phyloP scores from a whole-genome alignment of 768 basidiomycete genomes.

The Lactarius evosmus region DNA sequence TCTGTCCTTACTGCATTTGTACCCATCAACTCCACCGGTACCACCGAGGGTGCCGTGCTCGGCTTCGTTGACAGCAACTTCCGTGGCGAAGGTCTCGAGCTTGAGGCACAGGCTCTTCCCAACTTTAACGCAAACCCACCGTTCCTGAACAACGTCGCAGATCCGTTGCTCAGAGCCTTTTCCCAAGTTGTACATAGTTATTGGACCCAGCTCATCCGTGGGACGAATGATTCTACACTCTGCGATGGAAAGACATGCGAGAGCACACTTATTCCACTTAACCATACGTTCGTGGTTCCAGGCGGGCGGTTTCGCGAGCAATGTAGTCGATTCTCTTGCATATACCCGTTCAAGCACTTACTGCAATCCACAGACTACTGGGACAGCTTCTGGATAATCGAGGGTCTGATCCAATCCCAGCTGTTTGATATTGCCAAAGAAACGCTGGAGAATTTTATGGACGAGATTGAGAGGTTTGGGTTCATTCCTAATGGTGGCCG shows the following conservation, averaged over 20 bases:
- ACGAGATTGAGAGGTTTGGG: slow-evolving; percentile 76
- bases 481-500: slow-evolving; percentile 95
- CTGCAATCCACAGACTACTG: slow-evolving; percentile 43
- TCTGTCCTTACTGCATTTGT: slow-evolving; percentile 68
- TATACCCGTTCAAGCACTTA: background rate
- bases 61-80: slow-evolving; percentile 74
- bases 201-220: slow-evolving; percentile 77
- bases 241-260: slow-evolving; percentile 66
- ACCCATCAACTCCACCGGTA: slow-evolving; percentile 38
- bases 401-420: slow-evolving; percentile 81
- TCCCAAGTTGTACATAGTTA: slow-evolving; percentile 77
- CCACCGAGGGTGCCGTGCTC: slow-evolving; percentile 64
- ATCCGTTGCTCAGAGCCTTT: slow-evolving; percentile 68
- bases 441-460: slow-evolving; percentile 93
- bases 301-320: slow-evolving; percentile 84
- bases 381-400: slow-evolving; percentile 83
- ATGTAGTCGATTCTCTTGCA: slow-evolving; percentile 48
- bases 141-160: slow-evolving; percentile 67
- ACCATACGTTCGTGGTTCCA: slow-evolving; percentile 88
- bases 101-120: slow-evolving; percentile 57
- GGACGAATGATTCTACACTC: slow-evolving; percentile 65
- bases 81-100: slow-evolving; percentile 79
- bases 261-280: slow-evolving; percentile 83
- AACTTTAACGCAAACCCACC: slow-evolving; percentile 61
- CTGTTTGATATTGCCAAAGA: slow-evolving; percentile 69